Evolutionary conservation across 1,284 basidiomycete genomes (phyloP).

Genomic region (Omphalotus olearius): DNA sequence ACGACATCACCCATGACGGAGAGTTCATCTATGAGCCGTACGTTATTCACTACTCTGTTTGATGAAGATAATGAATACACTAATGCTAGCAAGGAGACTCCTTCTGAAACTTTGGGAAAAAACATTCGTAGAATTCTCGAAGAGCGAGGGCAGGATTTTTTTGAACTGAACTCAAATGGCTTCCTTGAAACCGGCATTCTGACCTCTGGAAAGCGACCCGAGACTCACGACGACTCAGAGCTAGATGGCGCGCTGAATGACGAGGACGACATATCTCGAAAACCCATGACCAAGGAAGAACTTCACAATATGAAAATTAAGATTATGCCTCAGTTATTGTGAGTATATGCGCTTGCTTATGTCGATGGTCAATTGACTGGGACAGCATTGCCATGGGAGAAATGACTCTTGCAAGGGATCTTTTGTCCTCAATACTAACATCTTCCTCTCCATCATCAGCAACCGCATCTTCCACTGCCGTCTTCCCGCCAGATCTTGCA

Average conservation of each 20-base stretch:
- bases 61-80: conserved; percentile 9
- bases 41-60: conserved; percentile 15
- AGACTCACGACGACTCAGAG: conserved; percentile 19
- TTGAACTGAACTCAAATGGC: conserved; percentile 47
- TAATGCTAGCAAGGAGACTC: conserved; percentile 45
- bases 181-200: conserved; percentile 20
- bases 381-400: conserved; percentile 69
- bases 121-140: conserved; percentile 65
- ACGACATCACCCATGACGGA: conserved; percentile 69
- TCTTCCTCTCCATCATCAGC: conserved; percentile 23
- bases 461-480: conserved; percentile 17
- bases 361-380: conserved; percentile 15
- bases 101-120: conserved; percentile 50
- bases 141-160: conserved; percentile 72
- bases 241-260: conserved; percentile 26
- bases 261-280: conserved; percentile 25
- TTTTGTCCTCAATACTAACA: conserved; percentile 55
- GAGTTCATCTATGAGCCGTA: conserved; percentile 66
- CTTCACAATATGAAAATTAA: conserved; percentile 68
- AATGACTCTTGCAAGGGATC: conserved; percentile 69
- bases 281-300: conserved; percentile 70
- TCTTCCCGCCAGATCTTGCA: conserved; percentile 19
- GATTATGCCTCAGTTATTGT: conserved; percentile 68
- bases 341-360: conserved; percentile 22
- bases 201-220: conserved; percentile 21